Evolutionary conservation across 2,329 filamentous ascomycete genomes (phyloP).

Genomic region (Epichloe gansuensis): DNA sequence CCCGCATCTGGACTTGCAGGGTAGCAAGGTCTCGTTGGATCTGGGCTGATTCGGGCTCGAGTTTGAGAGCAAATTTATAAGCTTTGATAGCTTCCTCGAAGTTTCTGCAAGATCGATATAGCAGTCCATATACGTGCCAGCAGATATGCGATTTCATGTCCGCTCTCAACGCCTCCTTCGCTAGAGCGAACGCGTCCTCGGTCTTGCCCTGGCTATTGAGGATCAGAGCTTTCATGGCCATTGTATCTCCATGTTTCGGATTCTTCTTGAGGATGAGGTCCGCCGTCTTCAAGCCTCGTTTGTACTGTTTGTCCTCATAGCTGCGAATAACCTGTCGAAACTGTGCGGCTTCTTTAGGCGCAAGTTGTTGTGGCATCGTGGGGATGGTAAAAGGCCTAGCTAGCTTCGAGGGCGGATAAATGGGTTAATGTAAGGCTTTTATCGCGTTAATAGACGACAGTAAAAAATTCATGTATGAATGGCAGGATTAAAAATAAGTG

Average conservation of each 20-base stretch:
- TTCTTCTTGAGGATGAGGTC: slow-evolving; percentile 94
- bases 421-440: neutral
- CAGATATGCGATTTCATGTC: slow-evolving; percentile 99
- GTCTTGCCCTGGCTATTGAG: slow-evolving; percentile 85
- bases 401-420: neutral
- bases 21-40: slow-evolving; percentile 90
- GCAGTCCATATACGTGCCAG: slow-evolving; percentile 95
- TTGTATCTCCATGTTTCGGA: slow-evolving; percentile 92
- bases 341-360: slow-evolving; percentile 82
- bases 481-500: neutral
- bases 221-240: slow-evolving; percentile 97
- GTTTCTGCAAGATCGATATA: slow-evolving; percentile 91
- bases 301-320: slow-evolving; percentile 98
- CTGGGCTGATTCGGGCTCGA: slow-evolving; percentile 88
- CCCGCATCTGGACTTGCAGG: slow-evolving; percentile 90
- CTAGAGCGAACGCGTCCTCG: slow-evolving; percentile 86
- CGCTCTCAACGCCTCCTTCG: slow-evolving; percentile 81
- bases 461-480: neutral
- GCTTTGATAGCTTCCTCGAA: slow-evolving; percentile 99
- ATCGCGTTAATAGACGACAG: neutral
- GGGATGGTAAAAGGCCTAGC: neutral
- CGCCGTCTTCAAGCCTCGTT: slow-evolving; percentile 81
- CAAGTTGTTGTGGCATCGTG: slow-evolving; percentile 59
- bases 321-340: slow-evolving; percentile 90
- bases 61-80: slow-evolving; percentile 85